Evolutionary conservation across 306 rosid species (phyloP).

Genomic region (Gleditsia sinensis): DNA sequence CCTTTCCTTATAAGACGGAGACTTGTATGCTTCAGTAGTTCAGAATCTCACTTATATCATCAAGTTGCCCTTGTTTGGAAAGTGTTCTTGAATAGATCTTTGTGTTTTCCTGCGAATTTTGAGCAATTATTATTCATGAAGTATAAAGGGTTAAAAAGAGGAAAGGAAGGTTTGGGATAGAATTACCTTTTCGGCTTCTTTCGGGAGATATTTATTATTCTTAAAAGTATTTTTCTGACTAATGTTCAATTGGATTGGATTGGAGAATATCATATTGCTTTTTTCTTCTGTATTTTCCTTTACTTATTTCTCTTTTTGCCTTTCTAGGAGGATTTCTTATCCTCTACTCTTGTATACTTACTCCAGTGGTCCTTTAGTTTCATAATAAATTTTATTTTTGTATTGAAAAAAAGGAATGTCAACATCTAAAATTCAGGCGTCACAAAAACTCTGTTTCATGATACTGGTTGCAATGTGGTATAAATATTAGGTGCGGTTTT

Average conservation of each 20-base stretch:
- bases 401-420: not conserved
- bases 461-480: not conserved
- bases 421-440: not conserved
- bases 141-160: not conserved
- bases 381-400: not conserved
- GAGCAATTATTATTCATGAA: not conserved
- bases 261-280: not conserved
- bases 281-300: not conserved
- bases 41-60: not conserved
- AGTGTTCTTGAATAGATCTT: too few relatives aligned
- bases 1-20: too few relatives aligned
- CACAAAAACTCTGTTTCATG: not conserved
- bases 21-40: not conserved
- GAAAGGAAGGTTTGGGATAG: not conserved
- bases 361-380: not conserved
- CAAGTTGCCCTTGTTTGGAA: too few relatives aligned
- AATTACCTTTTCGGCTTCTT: not conserved
- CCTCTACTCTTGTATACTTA: not conserved
- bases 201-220: not conserved
- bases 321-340: too few relatives aligned
- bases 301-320: not conserved
- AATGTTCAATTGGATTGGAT: not conserved
- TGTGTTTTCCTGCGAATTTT: too few relatives aligned
- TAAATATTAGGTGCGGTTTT: not conserved
- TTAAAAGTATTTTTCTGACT: not conserved